These are phyloP conservation scores for Scedosporium minutisporum DNA, from an alignment of 2,329 filamentous ascomycete genomes.

Conservation along the genomic window DNA sequence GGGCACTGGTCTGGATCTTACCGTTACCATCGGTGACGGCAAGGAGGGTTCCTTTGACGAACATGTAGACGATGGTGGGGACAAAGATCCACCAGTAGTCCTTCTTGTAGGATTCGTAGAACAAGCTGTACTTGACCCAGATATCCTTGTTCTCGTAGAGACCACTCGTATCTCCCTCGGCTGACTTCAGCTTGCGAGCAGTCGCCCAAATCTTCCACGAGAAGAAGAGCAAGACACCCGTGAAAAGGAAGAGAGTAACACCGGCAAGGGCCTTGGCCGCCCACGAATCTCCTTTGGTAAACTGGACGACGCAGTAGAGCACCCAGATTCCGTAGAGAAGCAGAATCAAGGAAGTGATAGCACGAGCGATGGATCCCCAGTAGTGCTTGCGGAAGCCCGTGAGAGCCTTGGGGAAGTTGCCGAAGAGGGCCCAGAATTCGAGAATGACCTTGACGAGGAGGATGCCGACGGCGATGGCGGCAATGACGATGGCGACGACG, in stretches of 20 bases:
- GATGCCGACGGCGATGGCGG: slow-evolving; percentile 73
- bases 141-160: slow-evolving; percentile 83
- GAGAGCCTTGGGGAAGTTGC: slow-evolving; percentile 71
- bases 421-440: slow-evolving; percentile 84
- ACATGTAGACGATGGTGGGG: slow-evolving; percentile 80
- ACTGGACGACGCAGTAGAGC: slow-evolving; percentile 92
- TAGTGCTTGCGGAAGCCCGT: slow-evolving; percentile 88
- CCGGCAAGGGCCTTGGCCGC: slow-evolving; percentile 76
- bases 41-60: slow-evolving; percentile 77
- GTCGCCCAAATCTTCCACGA: slow-evolving; percentile 72
- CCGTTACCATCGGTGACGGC: slow-evolving; percentile 81
- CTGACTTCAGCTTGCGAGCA: slow-evolving; percentile 62
- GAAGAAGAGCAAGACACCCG: slow-evolving; percentile 71
- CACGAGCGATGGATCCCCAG: slow-evolving; percentile 84
- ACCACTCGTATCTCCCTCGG: slow-evolving; percentile 60
- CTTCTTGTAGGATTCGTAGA: slow-evolving; percentile 93
- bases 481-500: slow-evolving; percentile 79
- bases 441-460: slow-evolving; percentile 85
- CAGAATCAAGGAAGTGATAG: slow-evolving; percentile 82
- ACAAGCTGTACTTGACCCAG: slow-evolving; percentile 93
- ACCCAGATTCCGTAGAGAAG: slow-evolving; percentile 93
- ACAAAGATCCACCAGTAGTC: slow-evolving; percentile 97
- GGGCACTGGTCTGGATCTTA: slow-evolving; percentile 67
- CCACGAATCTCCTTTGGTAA: slow-evolving; percentile 90
- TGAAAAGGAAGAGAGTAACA: slow-evolving; percentile 73